A percentile compares a stretch with the other conserved stretches of the same genome.
phyloP scores from a whole-genome alignment of 768 basidiomycete genomes.

The Hypholoma fasciculare region DNA sequence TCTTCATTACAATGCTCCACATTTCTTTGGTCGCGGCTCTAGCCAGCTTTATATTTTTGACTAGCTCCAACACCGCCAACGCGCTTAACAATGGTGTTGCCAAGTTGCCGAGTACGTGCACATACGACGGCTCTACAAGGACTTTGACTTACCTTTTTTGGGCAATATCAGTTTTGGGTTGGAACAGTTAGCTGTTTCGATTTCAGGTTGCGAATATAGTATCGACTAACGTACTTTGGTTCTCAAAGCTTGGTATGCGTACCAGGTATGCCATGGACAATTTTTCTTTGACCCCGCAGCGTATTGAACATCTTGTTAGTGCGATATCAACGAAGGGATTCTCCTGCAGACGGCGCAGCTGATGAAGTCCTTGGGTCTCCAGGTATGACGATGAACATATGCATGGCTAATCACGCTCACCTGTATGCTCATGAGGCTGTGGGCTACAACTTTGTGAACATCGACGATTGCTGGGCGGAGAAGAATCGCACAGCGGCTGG shows the following conservation, averaged over 20 bases:
- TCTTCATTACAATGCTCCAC: constrained; percentile 17
- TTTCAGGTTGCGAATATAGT: background rate
- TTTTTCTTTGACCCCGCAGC: no score
- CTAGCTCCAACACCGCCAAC: constrained; percentile 12
- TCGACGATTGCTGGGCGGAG: constrained; percentile 69
- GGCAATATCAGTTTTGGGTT: constrained; percentile 50
- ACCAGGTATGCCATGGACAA: constrained; percentile 40
- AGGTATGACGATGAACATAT: constrained; percentile 27
- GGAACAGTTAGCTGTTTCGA: constrained; percentile 49
- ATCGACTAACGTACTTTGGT: background rate
- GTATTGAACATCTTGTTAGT: constrained; percentile 33
- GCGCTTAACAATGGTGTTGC: constrained; percentile 35
- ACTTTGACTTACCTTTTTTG: background rate
- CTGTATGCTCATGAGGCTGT: constrained; percentile 36
- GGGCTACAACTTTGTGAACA: constrained; percentile 60
- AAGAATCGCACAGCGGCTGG: constrained; percentile 50
- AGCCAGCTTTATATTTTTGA: constrained; percentile 15
- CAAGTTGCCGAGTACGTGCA: constrained; percentile 34
- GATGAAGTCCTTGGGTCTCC: constrained; percentile 59
- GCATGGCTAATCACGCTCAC: no score
- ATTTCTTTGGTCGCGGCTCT: constrained; percentile 20
- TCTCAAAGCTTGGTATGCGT: constrained; percentile 65
- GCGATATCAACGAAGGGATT: constrained; percentile 55
- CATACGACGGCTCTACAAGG: background rate
- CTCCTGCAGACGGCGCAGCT: constrained; percentile 49